These are phyloP conservation scores for Erysimum pusillum DNA, from an alignment of 441 rosid genomes.

Conservation along the genomic window DNA sequence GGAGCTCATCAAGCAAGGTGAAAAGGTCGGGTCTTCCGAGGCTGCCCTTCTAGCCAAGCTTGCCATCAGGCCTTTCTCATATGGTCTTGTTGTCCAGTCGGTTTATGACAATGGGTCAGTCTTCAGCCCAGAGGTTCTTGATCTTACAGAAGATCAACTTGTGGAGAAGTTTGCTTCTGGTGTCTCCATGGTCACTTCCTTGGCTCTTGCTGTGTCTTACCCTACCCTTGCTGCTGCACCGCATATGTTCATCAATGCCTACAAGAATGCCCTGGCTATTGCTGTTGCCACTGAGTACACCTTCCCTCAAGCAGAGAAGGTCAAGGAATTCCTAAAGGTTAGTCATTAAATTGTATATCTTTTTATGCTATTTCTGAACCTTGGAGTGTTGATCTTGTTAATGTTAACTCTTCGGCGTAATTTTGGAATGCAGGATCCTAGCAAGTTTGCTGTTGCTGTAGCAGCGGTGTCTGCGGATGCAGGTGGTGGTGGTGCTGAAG, in stretches of 20 bases:
- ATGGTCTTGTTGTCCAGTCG: constrained; percentile 57
- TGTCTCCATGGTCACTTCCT: constrained; percentile 56
- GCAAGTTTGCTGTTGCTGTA: constrained; percentile 60
- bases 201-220: constrained; percentile 58
- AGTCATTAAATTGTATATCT: not conserved
- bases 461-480: constrained; percentile 43
- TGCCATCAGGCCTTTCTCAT: constrained; percentile 65
- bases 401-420: not conserved
- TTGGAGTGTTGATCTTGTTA: not conserved
- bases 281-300: constrained; percentile 59
- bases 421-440: constrained; percentile 55
- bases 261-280: constrained; percentile 60
- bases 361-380: not conserved
- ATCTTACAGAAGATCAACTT: constrained; percentile 61
- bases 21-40: constrained; percentile 74
- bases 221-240: constrained; percentile 69
- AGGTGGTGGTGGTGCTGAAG: constrained; percentile 45
- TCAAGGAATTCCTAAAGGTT: constrained; percentile 62
- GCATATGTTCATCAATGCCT: constrained; percentile 62
- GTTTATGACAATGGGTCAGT: constrained; percentile 64
- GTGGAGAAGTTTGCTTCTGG: constrained; percentile 55
- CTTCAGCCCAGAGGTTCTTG: constrained; percentile 71
- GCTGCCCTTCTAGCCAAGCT: constrained; percentile 73
- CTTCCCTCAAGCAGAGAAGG: constrained; percentile 59
- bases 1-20: constrained; percentile 71